These are phyloP conservation scores for Aspergillus conjunctus DNA, from an alignment of 495 filamentous ascomycete species.

Conservation along the genomic window DNA sequence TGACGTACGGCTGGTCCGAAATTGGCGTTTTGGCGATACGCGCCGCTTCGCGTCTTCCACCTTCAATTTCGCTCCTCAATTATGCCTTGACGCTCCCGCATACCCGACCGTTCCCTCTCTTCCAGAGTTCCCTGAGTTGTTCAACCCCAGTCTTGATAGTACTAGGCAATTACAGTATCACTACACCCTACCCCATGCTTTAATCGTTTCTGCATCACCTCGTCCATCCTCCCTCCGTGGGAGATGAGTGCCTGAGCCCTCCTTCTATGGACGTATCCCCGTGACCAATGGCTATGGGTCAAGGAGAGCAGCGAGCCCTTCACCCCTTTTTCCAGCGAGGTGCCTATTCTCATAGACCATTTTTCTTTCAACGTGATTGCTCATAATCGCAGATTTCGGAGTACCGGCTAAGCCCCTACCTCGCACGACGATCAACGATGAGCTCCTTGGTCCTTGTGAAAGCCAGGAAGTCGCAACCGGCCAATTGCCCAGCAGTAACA, in stretches of 20 bases:
- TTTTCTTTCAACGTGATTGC: not conserved
- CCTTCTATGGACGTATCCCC: slow-evolving; percentile 30
- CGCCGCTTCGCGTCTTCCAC: slow-evolving; percentile 23
- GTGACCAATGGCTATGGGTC: slow-evolving; percentile 44
- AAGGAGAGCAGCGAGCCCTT: slow-evolving; percentile 41
- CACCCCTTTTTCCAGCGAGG: slow-evolving; percentile 50
- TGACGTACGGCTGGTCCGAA: slow-evolving; percentile 10
- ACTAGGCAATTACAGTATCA: not conserved
- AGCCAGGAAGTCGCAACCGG: not conserved
- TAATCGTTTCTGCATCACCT: not conserved
- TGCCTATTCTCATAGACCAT: slow-evolving; percentile 18
- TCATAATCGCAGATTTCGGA: slow-evolving; percentile 33
- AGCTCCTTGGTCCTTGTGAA: slow-evolving; percentile 5
- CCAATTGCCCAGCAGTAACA: not conserved
- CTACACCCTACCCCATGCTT: not conserved
- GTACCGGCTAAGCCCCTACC: slow-evolving; percentile 16
- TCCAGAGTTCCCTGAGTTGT: not conserved
- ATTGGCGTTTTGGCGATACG: slow-evolving; percentile 21
- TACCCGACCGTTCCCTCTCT: not conserved
- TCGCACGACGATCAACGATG: slow-evolving; percentile 9
- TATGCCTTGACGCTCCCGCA: not conserved
- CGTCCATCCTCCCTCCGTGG: not conserved
- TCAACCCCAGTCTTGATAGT: not conserved
- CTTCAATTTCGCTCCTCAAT: slow-evolving; percentile 16
- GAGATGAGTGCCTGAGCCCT: slow-evolving; percentile 25